These are phyloP conservation scores for Leucaena leucocephala DNA, from an alignment of 306 rosid species.

Conservation along the genomic window DNA sequence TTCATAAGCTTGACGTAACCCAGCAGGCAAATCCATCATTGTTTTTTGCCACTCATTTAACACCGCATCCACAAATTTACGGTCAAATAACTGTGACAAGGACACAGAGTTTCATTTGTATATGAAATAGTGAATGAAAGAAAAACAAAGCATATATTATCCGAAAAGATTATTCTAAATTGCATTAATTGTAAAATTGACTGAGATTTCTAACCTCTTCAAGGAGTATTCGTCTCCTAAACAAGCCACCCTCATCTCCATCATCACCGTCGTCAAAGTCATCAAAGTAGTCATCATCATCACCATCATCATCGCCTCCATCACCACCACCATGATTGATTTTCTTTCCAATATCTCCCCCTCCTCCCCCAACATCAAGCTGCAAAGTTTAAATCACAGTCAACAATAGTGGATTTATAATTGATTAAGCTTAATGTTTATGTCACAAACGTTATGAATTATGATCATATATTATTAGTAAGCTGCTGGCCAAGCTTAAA, in stretches of 20 bases:
- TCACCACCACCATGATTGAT: conserved; percentile 94
- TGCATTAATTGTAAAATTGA: background rate
- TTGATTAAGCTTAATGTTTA: background rate
- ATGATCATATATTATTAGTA: background rate
- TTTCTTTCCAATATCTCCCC: conserved; percentile 90
- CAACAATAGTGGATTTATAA: background rate
- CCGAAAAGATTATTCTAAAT: background rate
- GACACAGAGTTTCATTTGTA: conserved; percentile 32
- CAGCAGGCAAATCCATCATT: conserved; percentile 97
- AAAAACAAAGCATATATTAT: conserved; percentile 5
- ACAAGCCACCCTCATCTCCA: conserved; percentile 96
- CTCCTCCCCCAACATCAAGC: conserved; percentile 92
- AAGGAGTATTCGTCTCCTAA: conserved; percentile 78
- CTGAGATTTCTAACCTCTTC: conserved; percentile 74
- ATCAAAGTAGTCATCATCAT: conserved; percentile 96
- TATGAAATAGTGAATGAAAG: conserved; percentile 31
- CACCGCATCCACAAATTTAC: conserved; percentile 91
- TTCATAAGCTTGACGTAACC: conserved; percentile 97
- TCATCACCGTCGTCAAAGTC: conserved; percentile 97
- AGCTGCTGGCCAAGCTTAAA: background rate
- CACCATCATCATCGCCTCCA: conserved; percentile 93
- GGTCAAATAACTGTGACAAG: conserved; percentile 81
- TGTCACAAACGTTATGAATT: background rate
- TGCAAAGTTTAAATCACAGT: conserved; percentile 37
- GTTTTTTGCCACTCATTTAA: conserved; percentile 95